Evolutionary conservation across 108 stramenopile species (phyloP).

Genomic region (Skeletonema marinoi): DNA sequence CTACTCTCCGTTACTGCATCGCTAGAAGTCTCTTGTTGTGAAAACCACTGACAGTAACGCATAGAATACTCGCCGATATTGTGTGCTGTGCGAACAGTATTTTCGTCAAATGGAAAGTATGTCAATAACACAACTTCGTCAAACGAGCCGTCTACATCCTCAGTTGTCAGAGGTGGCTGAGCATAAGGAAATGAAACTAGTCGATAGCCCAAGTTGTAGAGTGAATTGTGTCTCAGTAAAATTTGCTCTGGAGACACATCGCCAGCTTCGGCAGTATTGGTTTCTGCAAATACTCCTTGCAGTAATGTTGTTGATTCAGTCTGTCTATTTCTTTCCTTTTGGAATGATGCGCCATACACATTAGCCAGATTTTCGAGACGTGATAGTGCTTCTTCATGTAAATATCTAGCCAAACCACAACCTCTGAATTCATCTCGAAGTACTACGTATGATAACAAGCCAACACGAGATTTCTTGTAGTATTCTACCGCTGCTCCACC

Average conservation of each 20-base stretch:
- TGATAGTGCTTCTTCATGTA: slow-evolving; percentile 49
- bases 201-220: slow-evolving; percentile 57
- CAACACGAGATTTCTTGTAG: slow-evolving; percentile 53
- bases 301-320: slow-evolving; percentile 5
- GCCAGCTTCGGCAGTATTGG: slow-evolving; percentile 53
- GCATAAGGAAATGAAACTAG: slow-evolving; percentile 56
- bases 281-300: slow-evolving; percentile 60
- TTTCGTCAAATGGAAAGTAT: slow-evolving; percentile 31
- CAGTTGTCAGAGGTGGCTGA: slow-evolving; percentile 49
- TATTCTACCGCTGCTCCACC: slow-evolving; percentile 60
- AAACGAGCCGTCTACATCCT: slow-evolving; percentile 45
- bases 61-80: background rate
- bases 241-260: slow-evolving; percentile 52
- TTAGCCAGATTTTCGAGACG: slow-evolving; percentile 39
- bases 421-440: slow-evolving; percentile 46
- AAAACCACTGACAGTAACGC: slow-evolving; percentile 29
- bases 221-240: slow-evolving; percentile 44
- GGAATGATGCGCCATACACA: background rate
- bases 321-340: background rate
- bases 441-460: slow-evolving; percentile 56
- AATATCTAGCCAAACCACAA: slow-evolving; percentile 31
- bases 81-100: background rate
- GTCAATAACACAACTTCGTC: slow-evolving; percentile 49
- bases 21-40: background rate
- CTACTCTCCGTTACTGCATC: background rate